Conservation (phyloP, 1,139 yeast species). For the Saccharomyces hybrid region DNA sequence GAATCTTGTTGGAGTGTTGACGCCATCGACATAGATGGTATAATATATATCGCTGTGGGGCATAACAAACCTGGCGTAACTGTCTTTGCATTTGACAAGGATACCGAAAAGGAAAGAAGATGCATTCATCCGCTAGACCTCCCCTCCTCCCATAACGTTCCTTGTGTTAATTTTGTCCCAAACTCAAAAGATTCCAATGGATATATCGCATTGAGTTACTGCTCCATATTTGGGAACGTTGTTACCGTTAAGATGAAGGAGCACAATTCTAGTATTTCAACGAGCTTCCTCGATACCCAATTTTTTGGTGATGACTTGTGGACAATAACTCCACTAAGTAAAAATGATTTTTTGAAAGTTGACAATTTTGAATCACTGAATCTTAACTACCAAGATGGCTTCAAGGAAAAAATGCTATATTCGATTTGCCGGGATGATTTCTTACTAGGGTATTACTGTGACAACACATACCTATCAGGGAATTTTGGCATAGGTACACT, state of each 20-base stretch:
- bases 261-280: conserved; percentile 3
- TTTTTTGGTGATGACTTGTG: conserved; percentile 17
- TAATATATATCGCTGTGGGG: conserved; percentile 18
- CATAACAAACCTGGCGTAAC: conserved; percentile 21
- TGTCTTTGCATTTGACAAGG: conserved; percentile 10
- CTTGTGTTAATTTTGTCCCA: conserved; percentile 14
- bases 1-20: conserved; percentile 26
- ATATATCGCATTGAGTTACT: conserved; percentile 11
- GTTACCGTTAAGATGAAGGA: conserved; percentile 6
- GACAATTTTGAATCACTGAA: conserved; percentile 18
- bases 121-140: conserved; percentile 6
- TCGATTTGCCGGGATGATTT: conserved; percentile 18
- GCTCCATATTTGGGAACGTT: conserved; percentile 18
- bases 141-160: conserved; percentile 15
- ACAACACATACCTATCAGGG: conserved; percentile 12
- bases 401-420: conserved; percentile 13
- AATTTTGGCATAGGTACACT: conserved; percentile 21
- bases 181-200: conserved; percentile 8
- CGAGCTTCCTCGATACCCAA: conserved; percentile 12
- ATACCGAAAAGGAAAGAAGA: background rate
- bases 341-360: conserved; percentile 16
- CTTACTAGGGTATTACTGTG: conserved; percentile 13
- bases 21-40: conserved; percentile 6
- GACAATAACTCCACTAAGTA: conserved; percentile 16
- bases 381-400: conserved; percentile 15